These are phyloP conservation scores for Aspergillus sparsus DNA, from an alignment of 495 filamentous ascomycete species.

Conservation along the genomic window DNA sequence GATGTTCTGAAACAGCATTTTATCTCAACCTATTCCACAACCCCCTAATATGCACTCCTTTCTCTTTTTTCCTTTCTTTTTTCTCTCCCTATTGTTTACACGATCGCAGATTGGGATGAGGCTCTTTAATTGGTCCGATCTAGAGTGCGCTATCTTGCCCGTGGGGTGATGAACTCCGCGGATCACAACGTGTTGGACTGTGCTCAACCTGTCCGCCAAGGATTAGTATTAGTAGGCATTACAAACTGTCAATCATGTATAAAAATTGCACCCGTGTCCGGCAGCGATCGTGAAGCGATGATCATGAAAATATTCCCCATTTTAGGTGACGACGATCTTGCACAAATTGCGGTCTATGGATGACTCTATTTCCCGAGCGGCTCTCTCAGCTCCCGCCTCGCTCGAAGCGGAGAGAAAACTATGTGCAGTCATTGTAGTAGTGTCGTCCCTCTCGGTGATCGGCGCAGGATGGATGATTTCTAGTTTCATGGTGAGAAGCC, in stretches of 20 bases:
- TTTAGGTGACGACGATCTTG: background rate
- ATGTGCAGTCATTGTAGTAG: conserved; percentile 6
- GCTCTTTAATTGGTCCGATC: background rate
- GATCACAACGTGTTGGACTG: background rate
- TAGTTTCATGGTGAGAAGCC: conserved; percentile 5
- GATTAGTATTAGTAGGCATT: no score
- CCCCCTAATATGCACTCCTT: background rate
- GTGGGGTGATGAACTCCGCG: conserved; percentile 3
- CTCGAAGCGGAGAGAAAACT: conserved; percentile 11
- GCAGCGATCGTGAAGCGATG: background rate
- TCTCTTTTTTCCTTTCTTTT: background rate
- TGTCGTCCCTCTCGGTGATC: conserved; percentile 7
- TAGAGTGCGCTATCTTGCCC: background rate
- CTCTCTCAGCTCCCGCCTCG: conserved; percentile 6
- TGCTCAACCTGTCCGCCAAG: no score
- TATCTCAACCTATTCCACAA: background rate
- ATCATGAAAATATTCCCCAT: background rate
- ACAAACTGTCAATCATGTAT: no score
- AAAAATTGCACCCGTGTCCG: background rate
- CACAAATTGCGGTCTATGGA: background rate
- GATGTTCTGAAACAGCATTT: background rate
- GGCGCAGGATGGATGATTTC: conserved; percentile 10
- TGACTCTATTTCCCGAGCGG: background rate
- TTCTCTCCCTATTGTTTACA: background rate
- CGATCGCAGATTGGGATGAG: background rate